A percentile compares a stretch with the other conserved stretches of the same genome.
Conservation (phyloP, 2,329 filamentous ascomycete genomes). For the Exophiala bonariae region DNA sequence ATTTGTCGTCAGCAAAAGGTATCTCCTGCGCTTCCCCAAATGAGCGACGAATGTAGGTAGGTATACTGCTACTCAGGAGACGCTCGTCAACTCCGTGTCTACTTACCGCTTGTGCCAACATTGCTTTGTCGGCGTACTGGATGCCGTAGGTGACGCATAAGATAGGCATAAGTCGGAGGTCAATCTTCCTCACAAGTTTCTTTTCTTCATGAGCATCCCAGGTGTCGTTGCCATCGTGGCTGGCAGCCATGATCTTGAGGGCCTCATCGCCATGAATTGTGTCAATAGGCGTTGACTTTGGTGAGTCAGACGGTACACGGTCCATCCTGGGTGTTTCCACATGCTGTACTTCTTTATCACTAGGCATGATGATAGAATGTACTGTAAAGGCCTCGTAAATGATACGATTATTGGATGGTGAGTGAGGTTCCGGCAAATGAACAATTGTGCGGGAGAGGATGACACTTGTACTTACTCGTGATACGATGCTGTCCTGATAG, state of each 20-base stretch:
- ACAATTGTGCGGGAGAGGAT: too few species aligned
- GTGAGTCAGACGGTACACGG: background rate
- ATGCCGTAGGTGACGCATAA: conserved; percentile 51
- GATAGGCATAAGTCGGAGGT: conserved; percentile 49
- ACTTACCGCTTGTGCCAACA: conserved; percentile 52
- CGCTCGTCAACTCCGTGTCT: too few species aligned
- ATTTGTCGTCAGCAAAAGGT: background rate
- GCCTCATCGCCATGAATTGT: conserved; percentile 42
- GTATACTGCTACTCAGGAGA: too few species aligned
- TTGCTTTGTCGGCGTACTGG: conserved; percentile 55
- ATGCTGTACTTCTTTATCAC: background rate
- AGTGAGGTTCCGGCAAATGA: too few species aligned
- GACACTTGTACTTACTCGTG: too few species aligned
- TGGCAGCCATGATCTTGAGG: conserved; percentile 38
- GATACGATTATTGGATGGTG: too few species aligned
- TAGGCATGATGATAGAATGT: background rate
- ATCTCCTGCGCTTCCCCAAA: background rate
- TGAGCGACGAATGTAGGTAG: background rate
- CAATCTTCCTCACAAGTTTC: conserved; percentile 36
- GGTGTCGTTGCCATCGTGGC: conserved; percentile 42
- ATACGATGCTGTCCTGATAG: too few species aligned
- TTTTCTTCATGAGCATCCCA: conserved; percentile 49
- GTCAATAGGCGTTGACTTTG: conserved; percentile 25
- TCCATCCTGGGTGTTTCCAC: background rate
- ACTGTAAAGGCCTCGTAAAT: too few species aligned